These are phyloP conservation scores for Aspergillus alliaceus DNA, from an alignment of 2,329 filamentous ascomycete genomes.

Conservation along the genomic window DNA sequence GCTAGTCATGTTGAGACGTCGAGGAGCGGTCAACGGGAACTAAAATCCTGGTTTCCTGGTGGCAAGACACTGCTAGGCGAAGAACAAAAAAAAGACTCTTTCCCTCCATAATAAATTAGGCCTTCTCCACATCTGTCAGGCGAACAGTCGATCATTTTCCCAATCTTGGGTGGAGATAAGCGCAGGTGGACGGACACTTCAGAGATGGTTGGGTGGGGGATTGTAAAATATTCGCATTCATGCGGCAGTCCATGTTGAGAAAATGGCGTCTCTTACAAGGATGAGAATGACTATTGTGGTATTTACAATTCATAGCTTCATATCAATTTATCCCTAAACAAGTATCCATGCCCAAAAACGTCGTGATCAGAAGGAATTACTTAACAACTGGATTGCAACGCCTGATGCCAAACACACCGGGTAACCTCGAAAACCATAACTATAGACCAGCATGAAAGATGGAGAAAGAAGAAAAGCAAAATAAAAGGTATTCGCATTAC, in stretches of 20 bases:
- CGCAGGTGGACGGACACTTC: not conserved
- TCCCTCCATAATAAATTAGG: not conserved
- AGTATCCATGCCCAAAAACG: not conserved
- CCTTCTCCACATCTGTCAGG: not conserved
- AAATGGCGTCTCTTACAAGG: not conserved
- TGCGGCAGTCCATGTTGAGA: not conserved
- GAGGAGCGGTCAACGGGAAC: not conserved
- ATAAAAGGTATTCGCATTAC: conserved; percentile 9
- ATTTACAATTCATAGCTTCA: conserved; percentile 5
- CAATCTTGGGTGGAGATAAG: not conserved
- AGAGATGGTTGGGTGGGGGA: not conserved
- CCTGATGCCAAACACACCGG: conserved; percentile 17
- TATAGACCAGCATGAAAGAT: conserved; percentile 8
- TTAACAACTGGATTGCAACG: conserved; percentile 4
- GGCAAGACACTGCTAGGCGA: not conserved
- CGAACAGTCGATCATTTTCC: conserved; percentile 3
- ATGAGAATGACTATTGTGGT: not conserved
- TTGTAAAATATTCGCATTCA: not conserved
- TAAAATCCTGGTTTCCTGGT: not conserved
- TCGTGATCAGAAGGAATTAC: not conserved
- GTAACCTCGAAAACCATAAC: conserved; percentile 16
- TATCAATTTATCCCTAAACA: conserved; percentile 1
- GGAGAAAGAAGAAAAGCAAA: conserved; percentile 2
- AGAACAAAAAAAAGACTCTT: not conserved
- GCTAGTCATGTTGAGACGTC: not conserved